Conservation (phyloP, 2,329 filamentous ascomycete genomes). For the Dactylonectria macrodidyma region DNA sequence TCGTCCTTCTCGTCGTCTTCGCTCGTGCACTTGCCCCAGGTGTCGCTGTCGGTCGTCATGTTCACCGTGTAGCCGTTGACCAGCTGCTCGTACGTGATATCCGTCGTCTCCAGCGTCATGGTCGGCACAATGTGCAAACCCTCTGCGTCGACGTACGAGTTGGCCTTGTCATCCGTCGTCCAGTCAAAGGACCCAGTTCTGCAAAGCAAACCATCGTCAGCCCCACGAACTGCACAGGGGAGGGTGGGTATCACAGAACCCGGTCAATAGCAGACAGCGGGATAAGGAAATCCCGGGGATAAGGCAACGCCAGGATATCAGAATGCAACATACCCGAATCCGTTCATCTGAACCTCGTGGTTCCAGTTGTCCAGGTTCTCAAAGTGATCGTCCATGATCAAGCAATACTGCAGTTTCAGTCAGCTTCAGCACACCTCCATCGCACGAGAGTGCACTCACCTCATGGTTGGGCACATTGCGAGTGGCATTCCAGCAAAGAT, state of each 20-base stretch:
- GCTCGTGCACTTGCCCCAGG: conserved; percentile 56
- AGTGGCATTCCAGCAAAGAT: conserved; percentile 41
- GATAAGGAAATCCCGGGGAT: neutral
- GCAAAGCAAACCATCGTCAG: conserved; percentile 9
- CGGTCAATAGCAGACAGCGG: neutral
- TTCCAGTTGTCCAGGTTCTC: conserved; percentile 60
- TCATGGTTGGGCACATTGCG: conserved; percentile 37
- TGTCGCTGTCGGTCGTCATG: conserved; percentile 55
- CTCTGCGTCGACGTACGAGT: conserved; percentile 61
- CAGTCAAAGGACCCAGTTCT: conserved; percentile 64
- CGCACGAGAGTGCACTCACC: conserved; percentile 12
- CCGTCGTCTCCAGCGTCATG: conserved; percentile 54
- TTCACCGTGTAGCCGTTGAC: conserved; percentile 59
- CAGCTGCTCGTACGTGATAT: conserved; percentile 53
- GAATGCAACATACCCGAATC: conserved; percentile 53
- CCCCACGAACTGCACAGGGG: neutral
- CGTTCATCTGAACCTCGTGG: conserved; percentile 59
- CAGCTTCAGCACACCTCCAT: neutral
- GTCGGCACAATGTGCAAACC: conserved; percentile 68
- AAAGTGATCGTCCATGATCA: conserved; percentile 45
- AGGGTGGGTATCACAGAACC: neutral
- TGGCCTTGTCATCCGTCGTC: conserved; percentile 63
- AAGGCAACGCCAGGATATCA: too few relatives aligned
- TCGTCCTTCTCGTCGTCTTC: conserved; percentile 32
- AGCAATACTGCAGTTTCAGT: conserved; percentile 37